A percentile compares a stretch with the other conserved stretches of the same genome.
Conservation (phyloP, 805 yeast genomes). For the Saturnispora dispora region DNA sequence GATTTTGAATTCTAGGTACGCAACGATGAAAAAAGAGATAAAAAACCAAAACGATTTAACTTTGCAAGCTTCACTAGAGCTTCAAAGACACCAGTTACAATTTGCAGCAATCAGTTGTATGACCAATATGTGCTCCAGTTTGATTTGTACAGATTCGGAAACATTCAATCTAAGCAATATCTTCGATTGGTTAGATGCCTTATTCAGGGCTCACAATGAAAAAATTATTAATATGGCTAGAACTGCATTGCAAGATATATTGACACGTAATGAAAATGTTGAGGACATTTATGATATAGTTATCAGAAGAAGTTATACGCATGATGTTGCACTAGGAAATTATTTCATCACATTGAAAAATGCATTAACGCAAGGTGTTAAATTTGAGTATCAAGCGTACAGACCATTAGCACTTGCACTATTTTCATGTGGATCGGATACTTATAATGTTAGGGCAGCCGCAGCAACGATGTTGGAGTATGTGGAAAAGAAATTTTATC, state of each 20-base stretch:
- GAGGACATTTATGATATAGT: constrained; percentile 48
- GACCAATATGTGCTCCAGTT: constrained; percentile 76
- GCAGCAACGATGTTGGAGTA: constrained; percentile 65
- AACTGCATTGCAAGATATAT: constrained; percentile 59
- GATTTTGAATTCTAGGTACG: constrained; percentile 59
- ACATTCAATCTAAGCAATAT: constrained; percentile 65
- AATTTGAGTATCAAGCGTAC: constrained; percentile 44
- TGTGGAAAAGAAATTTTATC: constrained; percentile 53
- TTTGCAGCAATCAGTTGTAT: constrained; percentile 69
- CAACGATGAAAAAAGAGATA: constrained; percentile 39
- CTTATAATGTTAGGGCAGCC: constrained; percentile 53
- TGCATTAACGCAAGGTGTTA: constrained; percentile 43
- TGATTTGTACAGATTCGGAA: constrained; percentile 40
- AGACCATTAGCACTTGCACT: constrained; percentile 68
- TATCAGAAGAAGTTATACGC: constrained; percentile 61
- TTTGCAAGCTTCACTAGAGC: constrained; percentile 66
- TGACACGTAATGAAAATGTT: constrained; percentile 50
- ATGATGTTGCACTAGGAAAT: constrained; percentile 46
- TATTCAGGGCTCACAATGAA: constrained; percentile 52
- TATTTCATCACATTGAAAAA: constrained; percentile 68
- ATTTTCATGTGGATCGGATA: constrained; percentile 71
- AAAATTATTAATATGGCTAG: constrained; percentile 54
- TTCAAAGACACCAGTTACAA: constrained; percentile 65
- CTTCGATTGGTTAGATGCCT: constrained; percentile 71
- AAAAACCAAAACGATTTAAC: constrained; percentile 35